Conservation (phyloP, 352 stramenopile species). For the Globisporangium rhizosaccharum region DNA sequence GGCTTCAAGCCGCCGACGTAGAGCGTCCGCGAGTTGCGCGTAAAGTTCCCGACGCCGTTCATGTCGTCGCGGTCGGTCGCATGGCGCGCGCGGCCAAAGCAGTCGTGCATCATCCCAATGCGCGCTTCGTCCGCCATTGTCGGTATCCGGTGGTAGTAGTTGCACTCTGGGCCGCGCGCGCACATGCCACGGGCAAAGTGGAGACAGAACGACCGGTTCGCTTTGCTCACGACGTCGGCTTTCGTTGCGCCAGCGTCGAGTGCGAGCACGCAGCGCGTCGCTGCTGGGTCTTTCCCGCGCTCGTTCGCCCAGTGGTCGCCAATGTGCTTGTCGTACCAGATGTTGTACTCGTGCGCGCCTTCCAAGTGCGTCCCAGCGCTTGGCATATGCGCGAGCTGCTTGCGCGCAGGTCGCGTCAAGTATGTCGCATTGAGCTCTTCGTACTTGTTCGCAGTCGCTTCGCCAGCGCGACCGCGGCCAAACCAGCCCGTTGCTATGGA, state of each 20-base stretch:
- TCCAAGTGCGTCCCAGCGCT: constrained; percentile 84
- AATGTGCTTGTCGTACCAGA: constrained; percentile 94
- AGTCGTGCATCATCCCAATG: constrained; percentile 89
- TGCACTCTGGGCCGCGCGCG: constrained; percentile 83
- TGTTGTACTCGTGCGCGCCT: constrained; percentile 93
- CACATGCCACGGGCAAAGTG: constrained; percentile 92
- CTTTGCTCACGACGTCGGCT: constrained; percentile 81
- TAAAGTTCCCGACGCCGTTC: constrained; percentile 90
- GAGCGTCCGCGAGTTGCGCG: constrained; percentile 85
- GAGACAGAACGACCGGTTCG: constrained; percentile 89
- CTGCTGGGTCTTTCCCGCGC: constrained; percentile 78
- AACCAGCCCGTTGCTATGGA: constrained; percentile 87
- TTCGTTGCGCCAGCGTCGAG: constrained; percentile 89
- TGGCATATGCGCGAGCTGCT: constrained; percentile 89
- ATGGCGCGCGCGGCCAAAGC: constrained; percentile 90
- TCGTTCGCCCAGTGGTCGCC: constrained; percentile 88
- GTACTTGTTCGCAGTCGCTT: constrained; percentile 64
- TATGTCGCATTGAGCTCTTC: constrained; percentile 83
- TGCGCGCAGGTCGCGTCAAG: constrained; percentile 77
- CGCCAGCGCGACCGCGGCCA: constrained; percentile 82
- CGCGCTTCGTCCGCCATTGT: constrained; percentile 65
- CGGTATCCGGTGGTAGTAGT: constrained; percentile 89
- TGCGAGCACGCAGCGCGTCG: constrained; percentile 82
- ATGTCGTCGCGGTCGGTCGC: constrained; percentile 91
- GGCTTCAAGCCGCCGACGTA: constrained; percentile 86